Conservation (phyloP, 495 filamentous ascomycete genomes). For the Astrothelium macrocarpum region DNA sequence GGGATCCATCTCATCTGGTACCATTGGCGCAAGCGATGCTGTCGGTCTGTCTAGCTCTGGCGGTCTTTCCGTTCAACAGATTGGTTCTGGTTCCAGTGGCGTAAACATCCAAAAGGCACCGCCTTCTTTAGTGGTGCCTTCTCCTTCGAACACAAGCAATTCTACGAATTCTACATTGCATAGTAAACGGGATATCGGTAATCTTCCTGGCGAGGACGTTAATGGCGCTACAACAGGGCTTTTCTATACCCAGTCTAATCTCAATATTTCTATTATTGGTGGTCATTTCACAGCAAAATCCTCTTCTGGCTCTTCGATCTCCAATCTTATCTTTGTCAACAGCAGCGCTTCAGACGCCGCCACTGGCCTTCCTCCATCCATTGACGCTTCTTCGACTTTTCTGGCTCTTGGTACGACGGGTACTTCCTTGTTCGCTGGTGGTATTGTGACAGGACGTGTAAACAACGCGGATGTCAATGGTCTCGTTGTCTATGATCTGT, state of each 20-base stretch:
- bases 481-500: constrained; percentile 71
- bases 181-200: constrained; percentile 48
- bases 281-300: constrained; percentile 72
- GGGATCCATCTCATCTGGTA: constrained; percentile 65
- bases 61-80: constrained; percentile 34
- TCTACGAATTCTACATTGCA: constrained; percentile 23
- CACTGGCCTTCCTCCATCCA: constrained; percentile 37
- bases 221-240: constrained; percentile 63
- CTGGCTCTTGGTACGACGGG: constrained; percentile 56
- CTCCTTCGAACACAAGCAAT: not conserved
- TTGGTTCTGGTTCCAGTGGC: constrained; percentile 5
- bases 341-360: constrained; percentile 51
- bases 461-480: constrained; percentile 56
- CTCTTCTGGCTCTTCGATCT: constrained; percentile 57
- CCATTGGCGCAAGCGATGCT: constrained; percentile 56
- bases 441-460: constrained; percentile 61
- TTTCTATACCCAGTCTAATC: constrained; percentile 57
- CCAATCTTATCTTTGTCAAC: constrained; percentile 72
- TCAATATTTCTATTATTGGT: constrained; percentile 79
- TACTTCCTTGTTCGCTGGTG: constrained; percentile 71
- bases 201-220: constrained; percentile 33
- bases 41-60: constrained; percentile 46
- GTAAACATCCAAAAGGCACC: not conserved
- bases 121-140: not conserved
- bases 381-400: constrained; percentile 61